phyloP scores from a whole-genome alignment of 139 green algal genomes.

The Chlamydomonas sphaeroides region DNA sequence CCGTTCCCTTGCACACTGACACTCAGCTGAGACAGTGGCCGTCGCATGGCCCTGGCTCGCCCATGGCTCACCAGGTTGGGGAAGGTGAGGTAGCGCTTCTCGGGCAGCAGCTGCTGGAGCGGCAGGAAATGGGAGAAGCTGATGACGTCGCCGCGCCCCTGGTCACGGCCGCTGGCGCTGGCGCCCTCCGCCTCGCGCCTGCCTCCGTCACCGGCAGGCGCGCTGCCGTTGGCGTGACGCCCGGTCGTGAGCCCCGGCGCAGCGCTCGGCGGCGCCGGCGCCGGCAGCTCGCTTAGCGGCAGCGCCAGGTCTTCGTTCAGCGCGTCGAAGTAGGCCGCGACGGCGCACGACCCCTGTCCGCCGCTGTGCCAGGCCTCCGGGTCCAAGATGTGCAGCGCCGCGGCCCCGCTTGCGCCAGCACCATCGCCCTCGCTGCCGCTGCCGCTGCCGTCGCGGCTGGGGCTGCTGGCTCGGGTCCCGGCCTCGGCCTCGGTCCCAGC shows the following conservation, averaged over 20 bases:
- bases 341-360: conserved; percentile 15
- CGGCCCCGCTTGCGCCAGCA: background rate
- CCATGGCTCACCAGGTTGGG: conserved; percentile 65
- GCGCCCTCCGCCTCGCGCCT: background rate
- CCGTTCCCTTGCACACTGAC: no score
- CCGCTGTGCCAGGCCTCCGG: background rate
- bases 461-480: background rate
- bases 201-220: background rate
- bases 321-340: background rate
- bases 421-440: background rate
- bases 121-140: conserved; percentile 82
- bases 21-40: no score
- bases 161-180: background rate
- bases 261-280: no score
- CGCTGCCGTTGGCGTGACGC: no score
- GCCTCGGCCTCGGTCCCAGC: no score
- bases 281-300: no score
- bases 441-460: background rate
- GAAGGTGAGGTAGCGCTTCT: conserved; percentile 87
- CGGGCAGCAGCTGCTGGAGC: conserved; percentile 73
- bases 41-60: no score
- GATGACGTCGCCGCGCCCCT: conserved; percentile 52
- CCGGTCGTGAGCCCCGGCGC: no score
- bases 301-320: conserved; percentile 8
- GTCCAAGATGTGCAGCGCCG: no score